phyloP scores from a whole-genome alignment of 768 basidiomycete species.

The Amanita muscaria region DNA sequence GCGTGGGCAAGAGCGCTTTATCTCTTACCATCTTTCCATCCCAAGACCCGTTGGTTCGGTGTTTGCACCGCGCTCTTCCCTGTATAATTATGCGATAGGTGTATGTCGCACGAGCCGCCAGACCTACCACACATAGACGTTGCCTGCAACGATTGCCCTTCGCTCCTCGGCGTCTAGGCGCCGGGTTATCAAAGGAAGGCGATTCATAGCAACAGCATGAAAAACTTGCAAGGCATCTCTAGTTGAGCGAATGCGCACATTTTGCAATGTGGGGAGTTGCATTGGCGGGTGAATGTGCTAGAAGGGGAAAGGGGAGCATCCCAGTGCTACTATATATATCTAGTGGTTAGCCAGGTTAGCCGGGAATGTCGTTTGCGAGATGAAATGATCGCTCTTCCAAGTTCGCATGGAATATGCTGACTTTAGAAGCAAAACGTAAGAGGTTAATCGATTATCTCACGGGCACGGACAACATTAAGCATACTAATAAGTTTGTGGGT shows the following conservation, averaged over 20 bases:
- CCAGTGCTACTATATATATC: slow-evolving; percentile 13
- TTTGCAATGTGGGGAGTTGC: slow-evolving; percentile 70
- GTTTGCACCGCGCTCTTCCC: slow-evolving; percentile 79
- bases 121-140: slow-evolving; percentile 71
- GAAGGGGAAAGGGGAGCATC: slow-evolving; percentile 11
- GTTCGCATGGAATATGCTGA: slow-evolving; percentile 39
- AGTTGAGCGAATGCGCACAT: slow-evolving; percentile 70
- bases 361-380: slow-evolving; percentile 27
- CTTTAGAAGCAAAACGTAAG: slow-evolving; percentile 34
- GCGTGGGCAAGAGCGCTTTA: too few species aligned
- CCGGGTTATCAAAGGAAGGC: slow-evolving; percentile 69
- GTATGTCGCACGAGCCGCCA: too few species aligned
- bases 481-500: slow-evolving; percentile 9
- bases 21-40: slow-evolving; percentile 70
- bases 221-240: slow-evolving; percentile 79
- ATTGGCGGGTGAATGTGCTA: slow-evolving; percentile 27
- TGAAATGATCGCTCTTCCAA: slow-evolving; percentile 45
- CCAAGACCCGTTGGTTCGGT: slow-evolving; percentile 76
- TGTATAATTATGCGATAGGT: slow-evolving; percentile 12
- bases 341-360: slow-evolving; percentile 22
- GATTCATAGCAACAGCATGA: slow-evolving; percentile 60
- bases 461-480: slow-evolving; percentile 4
- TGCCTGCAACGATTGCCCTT: slow-evolving; percentile 61
- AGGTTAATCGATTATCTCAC: slow-evolving; percentile 14
- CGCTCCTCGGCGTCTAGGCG: slow-evolving; percentile 80